These are phyloP conservation scores for Alternaria atra DNA, from an alignment of 2,329 filamentous ascomycete genomes.

Conservation along the genomic window DNA sequence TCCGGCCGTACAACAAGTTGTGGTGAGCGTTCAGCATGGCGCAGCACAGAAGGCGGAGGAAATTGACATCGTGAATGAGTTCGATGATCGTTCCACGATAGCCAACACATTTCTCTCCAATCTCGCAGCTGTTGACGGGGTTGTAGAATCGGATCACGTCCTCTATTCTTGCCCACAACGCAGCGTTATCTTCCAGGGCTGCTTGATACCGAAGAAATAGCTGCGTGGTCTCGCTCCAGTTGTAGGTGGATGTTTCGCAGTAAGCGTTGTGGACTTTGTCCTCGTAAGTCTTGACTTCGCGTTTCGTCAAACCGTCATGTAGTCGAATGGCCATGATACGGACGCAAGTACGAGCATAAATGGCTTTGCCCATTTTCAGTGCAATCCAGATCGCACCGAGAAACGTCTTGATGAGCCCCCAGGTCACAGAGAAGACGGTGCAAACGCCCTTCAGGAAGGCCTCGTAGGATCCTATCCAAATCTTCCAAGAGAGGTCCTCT, in stretches of 20 bases:
- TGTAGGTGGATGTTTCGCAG: neutral
- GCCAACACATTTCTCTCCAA: constrained; percentile 4
- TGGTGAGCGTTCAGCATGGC: too few relatives aligned
- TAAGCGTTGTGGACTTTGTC: neutral
- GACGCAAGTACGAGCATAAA: neutral
- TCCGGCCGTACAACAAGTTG: too few relatives aligned
- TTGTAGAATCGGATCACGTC: neutral
- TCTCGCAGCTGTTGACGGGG: neutral
- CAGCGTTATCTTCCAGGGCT: neutral
- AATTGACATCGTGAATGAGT: too few relatives aligned
- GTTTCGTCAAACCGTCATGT: neutral
- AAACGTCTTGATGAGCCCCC: neutral
- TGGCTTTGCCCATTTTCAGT: neutral
- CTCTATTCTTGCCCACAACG: neutral
- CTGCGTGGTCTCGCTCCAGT: neutral
- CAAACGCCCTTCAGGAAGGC: neutral
- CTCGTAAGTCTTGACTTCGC: neutral
- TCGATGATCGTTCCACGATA: neutral
- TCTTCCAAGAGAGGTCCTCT: neutral
- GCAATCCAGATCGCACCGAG: neutral
- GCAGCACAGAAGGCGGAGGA: too few relatives aligned
- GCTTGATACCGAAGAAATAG: neutral
- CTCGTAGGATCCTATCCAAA: neutral
- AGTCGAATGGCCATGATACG: neutral
- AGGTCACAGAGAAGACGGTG: neutral